These are phyloP conservation scores for Russula lepida DNA, from an alignment of 768 basidiomycete species.

Conservation along the genomic window DNA sequence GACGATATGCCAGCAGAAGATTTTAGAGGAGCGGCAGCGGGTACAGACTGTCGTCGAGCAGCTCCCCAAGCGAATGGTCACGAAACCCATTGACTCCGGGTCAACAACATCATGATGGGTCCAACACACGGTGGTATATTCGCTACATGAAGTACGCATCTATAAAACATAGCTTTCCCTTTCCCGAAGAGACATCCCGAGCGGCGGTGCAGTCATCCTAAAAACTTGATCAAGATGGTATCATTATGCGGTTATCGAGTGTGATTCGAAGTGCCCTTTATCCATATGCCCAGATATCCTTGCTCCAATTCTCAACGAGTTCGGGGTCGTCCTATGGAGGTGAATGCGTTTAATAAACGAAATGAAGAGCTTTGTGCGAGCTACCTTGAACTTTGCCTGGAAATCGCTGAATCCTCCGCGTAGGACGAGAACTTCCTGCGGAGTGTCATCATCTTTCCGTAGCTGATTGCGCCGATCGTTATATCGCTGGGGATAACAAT, in stretches of 20 bases:
- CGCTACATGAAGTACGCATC: constrained; percentile 5
- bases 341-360: not conserved
- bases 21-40: constrained; percentile 45
- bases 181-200: not conserved
- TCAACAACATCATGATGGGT: not conserved
- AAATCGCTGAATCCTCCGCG: constrained; percentile 67
- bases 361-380: constrained; percentile 2
- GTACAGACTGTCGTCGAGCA: constrained; percentile 51
- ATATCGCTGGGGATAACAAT: constrained; percentile 25
- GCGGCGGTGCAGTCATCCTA: not conserved
- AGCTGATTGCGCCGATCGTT: constrained; percentile 63
- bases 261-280: constrained; percentile 24
- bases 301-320: constrained; percentile 72
- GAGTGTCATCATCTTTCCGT: constrained; percentile 34
- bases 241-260: not conserved
- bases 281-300: constrained; percentile 49
- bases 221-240: not conserved
- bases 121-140: constrained; percentile 10
- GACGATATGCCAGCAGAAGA: constrained; percentile 54
- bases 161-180: not conserved
- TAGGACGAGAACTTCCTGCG: constrained; percentile 57
- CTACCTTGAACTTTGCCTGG: constrained; percentile 59
- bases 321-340: constrained; percentile 47
- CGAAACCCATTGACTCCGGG: constrained; percentile 32
- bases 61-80: constrained; percentile 46